These are phyloP conservation scores for Westerdykella ornata DNA, from an alignment of 2,329 filamentous ascomycete species.

Conservation along the genomic window DNA sequence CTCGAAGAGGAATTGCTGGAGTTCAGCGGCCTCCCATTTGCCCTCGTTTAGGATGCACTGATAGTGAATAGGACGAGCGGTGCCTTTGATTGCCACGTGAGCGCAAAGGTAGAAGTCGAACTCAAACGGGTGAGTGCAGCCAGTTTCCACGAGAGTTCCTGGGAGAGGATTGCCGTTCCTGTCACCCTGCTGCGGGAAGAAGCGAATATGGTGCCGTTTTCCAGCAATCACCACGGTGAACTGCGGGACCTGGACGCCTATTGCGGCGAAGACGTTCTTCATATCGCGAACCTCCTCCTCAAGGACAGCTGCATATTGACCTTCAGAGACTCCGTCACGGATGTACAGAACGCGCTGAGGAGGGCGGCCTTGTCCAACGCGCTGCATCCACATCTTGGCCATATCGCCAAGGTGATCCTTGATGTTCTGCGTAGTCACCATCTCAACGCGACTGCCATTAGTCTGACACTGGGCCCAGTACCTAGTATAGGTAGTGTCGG, in stretches of 20 bases:
- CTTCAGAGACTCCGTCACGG: constrained; percentile 85
- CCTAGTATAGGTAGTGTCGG: constrained; percentile 61
- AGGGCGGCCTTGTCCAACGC: constrained; percentile 46
- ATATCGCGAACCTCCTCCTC: constrained; percentile 70
- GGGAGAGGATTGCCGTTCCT: constrained; percentile 75
- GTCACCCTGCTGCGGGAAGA: constrained; percentile 73
- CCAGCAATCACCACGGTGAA: constrained; percentile 83
- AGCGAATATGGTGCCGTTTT: constrained; percentile 90
- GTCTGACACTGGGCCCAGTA: constrained; percentile 76
- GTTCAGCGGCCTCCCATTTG: constrained; percentile 56
- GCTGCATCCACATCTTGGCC: constrained; percentile 57
- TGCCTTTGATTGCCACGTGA: constrained; percentile 83
- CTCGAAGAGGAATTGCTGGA: constrained; percentile 88
- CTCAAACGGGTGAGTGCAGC: constrained; percentile 85
- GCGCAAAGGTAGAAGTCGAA: constrained; percentile 77
- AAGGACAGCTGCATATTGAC: constrained; percentile 74
- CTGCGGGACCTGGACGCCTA: constrained; percentile 47
- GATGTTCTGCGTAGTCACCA: constrained; percentile 63
- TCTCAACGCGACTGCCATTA: constrained; percentile 76
- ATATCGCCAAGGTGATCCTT: constrained; percentile 59
- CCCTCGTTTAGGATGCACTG: constrained; percentile 82
- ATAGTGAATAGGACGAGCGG: constrained; percentile 86
- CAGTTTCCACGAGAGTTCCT: constrained; percentile 78
- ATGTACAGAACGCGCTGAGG: constrained; percentile 84
- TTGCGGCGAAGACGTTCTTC: constrained; percentile 51